Evolutionary conservation across 176 grass and related monocot species (phyloP).

Genomic region (Echinochloa phyllopogon): DNA sequence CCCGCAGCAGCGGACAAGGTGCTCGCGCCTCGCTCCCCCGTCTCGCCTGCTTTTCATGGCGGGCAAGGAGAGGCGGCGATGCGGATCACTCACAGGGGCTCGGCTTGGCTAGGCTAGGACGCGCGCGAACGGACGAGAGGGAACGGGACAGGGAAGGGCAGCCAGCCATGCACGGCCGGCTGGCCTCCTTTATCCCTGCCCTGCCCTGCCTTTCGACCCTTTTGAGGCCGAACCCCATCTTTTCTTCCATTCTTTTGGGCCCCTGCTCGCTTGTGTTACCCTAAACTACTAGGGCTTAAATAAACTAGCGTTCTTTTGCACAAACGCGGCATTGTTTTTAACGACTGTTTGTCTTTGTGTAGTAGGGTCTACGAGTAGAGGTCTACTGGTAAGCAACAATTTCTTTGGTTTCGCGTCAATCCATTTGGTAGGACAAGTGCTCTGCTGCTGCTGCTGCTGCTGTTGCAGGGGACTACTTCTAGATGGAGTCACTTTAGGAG

Average conservation of each 20-base stretch:
- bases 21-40: slow-evolving; percentile 42
- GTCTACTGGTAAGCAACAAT: not conserved
- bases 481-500: not conserved
- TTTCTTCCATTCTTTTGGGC: slow-evolving; percentile 55
- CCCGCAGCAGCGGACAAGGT: slow-evolving; percentile 68
- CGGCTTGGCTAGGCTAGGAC: too few relatives aligned
- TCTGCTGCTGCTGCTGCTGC: not conserved
- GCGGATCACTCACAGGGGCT: too few relatives aligned
- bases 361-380: slow-evolving; percentile 9
- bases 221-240: slow-evolving; percentile 69
- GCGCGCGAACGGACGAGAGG: slow-evolving; percentile 50
- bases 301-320: slow-evolving; percentile 61
- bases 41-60: slow-evolving; percentile 71
- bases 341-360: slow-evolving; percentile 41
- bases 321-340: slow-evolving; percentile 74
- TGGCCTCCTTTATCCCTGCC: slow-evolving; percentile 18
- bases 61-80: not conserved
- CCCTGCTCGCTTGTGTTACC: slow-evolving; percentile 18
- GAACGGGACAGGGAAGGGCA: slow-evolving; percentile 51
- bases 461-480: not conserved
- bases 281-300: slow-evolving; percentile 54
- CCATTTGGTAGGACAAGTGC: slow-evolving; percentile 5
- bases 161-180: slow-evolving; percentile 16
- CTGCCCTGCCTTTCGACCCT: slow-evolving; percentile 64
- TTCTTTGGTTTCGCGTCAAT: slow-evolving; percentile 22